Evolutionary conservation across 768 basidiomycete genomes (phyloP), one percentile per base, ranked within the genome.

Genomic region (Psilocybe azurescens): DNA sequence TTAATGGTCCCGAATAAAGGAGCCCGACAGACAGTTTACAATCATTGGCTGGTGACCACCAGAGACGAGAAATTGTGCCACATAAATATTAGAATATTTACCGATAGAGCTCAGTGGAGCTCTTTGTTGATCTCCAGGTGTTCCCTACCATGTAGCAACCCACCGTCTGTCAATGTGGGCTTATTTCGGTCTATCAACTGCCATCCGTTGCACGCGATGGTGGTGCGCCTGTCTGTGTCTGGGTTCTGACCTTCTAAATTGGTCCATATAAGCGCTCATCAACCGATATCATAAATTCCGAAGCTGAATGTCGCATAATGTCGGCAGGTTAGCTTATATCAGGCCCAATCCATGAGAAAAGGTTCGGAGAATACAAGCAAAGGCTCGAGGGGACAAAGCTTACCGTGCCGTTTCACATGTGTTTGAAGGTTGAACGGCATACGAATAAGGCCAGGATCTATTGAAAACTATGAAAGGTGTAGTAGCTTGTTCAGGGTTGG

Each of bases 1-100:
- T 36, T 54, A 55, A 48, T 54, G 53, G 46, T 8, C 16, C 60
- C 52, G 52, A 53, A 53, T 53, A 36, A 33, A 53, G 33, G 33
- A 53, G 32, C 52, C 33, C n/a, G 30, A 24, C 16, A 53, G 52
- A 13, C 52, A 32, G 30, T 38, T 36, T 53, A 38, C 33, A 30
- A 53, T 38, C 33, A 53, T 53, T 53, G 32, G 52, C 33, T 53
- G 33, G n/a, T 53, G 16, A 53, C 52, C 36, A 53, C 52, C 52
- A 32, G 52, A 36, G 32, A 20, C 52, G n/a, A 53, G 50, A 53
- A 32, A 53, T 36, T 20, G 16, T 38, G 41, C 41, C 41, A 44
- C 52, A 32, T 29, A 32, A 52, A 36, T 53, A 30, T 18, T 3
- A 24, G 18, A 50, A 24, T 50, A 50, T 50, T 50, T 14, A 50